phyloP scores from a whole-genome alignment of 176 grass and related monocot genomes.

The Lolium rigidum region DNA sequence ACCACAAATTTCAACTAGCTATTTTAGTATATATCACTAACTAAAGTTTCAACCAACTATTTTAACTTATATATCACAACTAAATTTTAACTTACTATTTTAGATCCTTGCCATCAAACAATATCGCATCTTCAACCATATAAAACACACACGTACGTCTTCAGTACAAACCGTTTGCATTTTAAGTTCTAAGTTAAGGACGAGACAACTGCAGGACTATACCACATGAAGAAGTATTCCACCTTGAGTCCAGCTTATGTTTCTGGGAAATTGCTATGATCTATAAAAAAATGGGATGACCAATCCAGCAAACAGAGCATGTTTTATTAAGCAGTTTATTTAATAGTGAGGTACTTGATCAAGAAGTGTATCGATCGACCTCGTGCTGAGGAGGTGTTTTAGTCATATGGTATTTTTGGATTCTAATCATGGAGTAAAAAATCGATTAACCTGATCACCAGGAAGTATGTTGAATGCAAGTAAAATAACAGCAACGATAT shows the following conservation, averaged over 20 bases:
- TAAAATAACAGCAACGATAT: background rate
- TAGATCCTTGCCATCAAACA: background rate
- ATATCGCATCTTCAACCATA: background rate
- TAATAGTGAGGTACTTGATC: background rate
- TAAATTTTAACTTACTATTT: background rate
- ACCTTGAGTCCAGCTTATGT: slow-evolving; percentile 9
- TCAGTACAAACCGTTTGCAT: background rate
- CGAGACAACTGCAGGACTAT: background rate
- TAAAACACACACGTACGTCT: background rate
- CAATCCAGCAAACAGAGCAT: background rate
- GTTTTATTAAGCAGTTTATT: slow-evolving; percentile 7
- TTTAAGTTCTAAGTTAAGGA: no score
- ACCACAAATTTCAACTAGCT: background rate
- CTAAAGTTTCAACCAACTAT: background rate
- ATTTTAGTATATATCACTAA: background rate
- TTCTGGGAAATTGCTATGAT: background rate
- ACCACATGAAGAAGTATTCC: background rate
- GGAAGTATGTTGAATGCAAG: background rate
- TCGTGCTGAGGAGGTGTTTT: slow-evolving; percentile 6
- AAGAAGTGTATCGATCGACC: background rate
- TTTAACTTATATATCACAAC: no score
- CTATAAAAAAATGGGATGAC: background rate
- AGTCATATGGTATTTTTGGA: background rate
- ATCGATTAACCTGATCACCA: background rate
- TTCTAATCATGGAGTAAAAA: background rate